A percentile compares a stretch with the other conserved stretches of the same genome.
Conservation (phyloP, 768 basidiomycete genomes). For the Clavulina sp. region DNA sequence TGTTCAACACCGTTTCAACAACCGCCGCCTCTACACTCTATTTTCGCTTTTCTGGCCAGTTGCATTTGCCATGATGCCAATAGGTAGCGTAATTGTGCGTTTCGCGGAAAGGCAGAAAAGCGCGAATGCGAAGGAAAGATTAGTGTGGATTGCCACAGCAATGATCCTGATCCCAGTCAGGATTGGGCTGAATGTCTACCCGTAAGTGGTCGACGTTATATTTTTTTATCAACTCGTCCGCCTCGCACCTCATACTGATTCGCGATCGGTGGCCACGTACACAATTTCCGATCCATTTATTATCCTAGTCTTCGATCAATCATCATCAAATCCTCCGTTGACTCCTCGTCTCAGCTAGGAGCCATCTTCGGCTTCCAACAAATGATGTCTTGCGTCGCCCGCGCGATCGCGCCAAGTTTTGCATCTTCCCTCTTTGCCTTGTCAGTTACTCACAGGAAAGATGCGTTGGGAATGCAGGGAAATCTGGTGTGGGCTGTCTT, state of each 20-base stretch:
- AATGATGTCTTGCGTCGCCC: conserved; percentile 10
- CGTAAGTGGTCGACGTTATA: not conserved
- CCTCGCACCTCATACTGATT: too few relatives aligned
- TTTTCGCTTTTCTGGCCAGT: conserved; percentile 7
- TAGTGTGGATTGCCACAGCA: not conserved
- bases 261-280: not conserved
- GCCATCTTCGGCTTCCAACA: conserved; percentile 21
- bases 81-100: not conserved
- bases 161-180: not conserved
- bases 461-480: too few relatives aligned
- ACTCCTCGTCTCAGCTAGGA: conserved; percentile 16
- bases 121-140: not conserved
- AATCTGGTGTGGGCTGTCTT: conserved; percentile 4
- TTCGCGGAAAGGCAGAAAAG: not conserved
- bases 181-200: not conserved
- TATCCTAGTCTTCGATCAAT: conserved; percentile 17
- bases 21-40: conserved; percentile 4
- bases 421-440: not conserved
- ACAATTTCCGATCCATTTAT: too few relatives aligned
- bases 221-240: not conserved
- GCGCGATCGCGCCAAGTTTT: conserved; percentile 2
- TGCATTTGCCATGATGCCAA: not conserved
- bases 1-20: not conserved
- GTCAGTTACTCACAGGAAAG: not conserved
- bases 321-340: conserved; percentile 18